Conservation (phyloP, 352 stramenopile genomes). For the Globisporangium cylindrosporum region DNA sequence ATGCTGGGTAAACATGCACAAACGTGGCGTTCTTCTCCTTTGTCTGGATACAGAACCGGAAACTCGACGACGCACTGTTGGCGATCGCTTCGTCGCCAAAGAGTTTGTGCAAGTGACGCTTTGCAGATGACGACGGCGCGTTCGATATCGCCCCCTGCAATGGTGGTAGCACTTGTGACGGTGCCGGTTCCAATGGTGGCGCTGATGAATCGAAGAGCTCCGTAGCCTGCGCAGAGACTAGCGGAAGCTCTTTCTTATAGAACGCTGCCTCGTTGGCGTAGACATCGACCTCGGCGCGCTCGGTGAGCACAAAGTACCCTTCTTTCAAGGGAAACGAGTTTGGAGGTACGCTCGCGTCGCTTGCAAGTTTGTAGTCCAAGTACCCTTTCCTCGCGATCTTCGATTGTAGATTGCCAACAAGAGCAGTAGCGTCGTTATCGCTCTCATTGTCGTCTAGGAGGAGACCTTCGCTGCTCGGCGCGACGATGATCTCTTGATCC, state of each 20-base stretch:
- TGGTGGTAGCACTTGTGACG: background rate
- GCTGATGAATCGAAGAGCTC: conserved; percentile 26
- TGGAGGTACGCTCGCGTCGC: conserved; percentile 7
- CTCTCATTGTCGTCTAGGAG: background rate
- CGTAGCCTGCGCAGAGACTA: conserved; percentile 27
- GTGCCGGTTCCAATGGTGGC: background rate
- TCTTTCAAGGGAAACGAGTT: conserved; percentile 21
- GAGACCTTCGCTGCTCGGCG: background rate
- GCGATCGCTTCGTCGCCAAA: conserved; percentile 15
- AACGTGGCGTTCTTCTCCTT: conserved; percentile 19
- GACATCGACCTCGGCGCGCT: conserved; percentile 31
- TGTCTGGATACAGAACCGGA: conserved; percentile 15
- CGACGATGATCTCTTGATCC: conserved; percentile 4
- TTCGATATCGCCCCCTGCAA: background rate
- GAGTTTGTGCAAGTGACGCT: conserved; percentile 23
- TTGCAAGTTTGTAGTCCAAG: conserved; percentile 16
- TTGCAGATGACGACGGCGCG: conserved; percentile 4
- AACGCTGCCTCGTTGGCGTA: conserved; percentile 49
- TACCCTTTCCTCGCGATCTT: conserved; percentile 10
- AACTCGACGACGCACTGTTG: background rate
- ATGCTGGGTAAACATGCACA: conserved; percentile 39
- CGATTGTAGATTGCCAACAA: background rate
- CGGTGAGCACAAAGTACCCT: conserved; percentile 34
- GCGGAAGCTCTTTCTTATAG: conserved; percentile 20
- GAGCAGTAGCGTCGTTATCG: background rate